phyloP scores from a whole-genome alignment of 1,284 basidiomycete species.

The Sporisorium graminicola region DNA sequence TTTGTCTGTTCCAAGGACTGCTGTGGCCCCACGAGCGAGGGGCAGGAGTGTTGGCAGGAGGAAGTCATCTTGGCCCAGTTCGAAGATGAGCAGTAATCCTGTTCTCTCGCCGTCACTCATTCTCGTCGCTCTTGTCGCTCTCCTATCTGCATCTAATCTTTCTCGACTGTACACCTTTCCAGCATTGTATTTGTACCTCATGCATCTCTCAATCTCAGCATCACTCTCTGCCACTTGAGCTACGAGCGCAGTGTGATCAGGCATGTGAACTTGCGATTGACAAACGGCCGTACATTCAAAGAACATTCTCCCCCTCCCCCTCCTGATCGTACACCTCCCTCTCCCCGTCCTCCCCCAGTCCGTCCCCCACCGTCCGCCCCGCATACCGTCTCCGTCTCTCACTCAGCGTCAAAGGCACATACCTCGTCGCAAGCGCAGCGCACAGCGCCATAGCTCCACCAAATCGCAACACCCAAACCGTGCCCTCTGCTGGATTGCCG shows the following conservation, averaged over 20 bases:
- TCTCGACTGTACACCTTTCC: background rate
- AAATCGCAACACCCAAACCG: slow-evolving; percentile 91
- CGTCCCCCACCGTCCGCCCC: background rate
- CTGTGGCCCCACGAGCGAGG: slow-evolving; percentile 18
- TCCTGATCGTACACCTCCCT: background rate
- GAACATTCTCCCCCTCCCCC: background rate
- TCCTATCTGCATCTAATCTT: too few relatives aligned
- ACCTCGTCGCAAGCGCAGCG: slow-evolving; percentile 58
- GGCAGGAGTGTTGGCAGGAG: slow-evolving; percentile 57
- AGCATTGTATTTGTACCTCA: background rate
- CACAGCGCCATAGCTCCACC: slow-evolving; percentile 76
- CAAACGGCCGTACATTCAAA: background rate
- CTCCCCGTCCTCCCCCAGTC: background rate
- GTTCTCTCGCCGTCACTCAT: background rate
- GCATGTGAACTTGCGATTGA: too few relatives aligned
- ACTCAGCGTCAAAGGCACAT: slow-evolving; percentile 58
- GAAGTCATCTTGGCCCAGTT: slow-evolving; percentile 59
- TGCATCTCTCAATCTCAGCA: background rate
- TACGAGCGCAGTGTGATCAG: too few relatives aligned
- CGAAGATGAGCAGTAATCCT: slow-evolving; percentile 52
- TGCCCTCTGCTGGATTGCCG: slow-evolving; percentile 71
- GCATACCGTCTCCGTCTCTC: slow-evolving; percentile 23
- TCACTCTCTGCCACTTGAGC: background rate
- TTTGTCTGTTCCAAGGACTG: slow-evolving; percentile 66
- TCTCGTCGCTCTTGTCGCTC: background rate